Base-by-base conservation (phyloP, 768 basidiomycete species). In the Asterophora parasitica region DNA sequence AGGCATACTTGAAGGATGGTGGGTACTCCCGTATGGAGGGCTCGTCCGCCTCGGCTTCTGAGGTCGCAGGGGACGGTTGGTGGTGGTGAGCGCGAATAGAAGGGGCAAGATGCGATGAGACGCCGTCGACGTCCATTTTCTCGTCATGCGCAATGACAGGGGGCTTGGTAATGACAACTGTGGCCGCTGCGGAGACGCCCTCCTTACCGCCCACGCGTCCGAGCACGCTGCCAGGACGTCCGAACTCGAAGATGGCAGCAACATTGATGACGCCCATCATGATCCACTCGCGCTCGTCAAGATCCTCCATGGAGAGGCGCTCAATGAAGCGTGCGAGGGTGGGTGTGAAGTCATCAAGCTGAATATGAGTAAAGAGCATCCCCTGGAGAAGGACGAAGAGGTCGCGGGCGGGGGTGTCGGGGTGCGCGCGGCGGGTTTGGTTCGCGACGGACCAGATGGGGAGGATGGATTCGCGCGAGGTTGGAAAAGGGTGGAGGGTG, bases 321-420 rank as follows among this genome's bases (percentile, higher is more conserved):
- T 95, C 93, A 31, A 92, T 75, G 62, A 94, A 88, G 15, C 92
- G 85, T 1, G 85, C 86, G 19, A 93, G 78, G 0, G 85, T 85
- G 10, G 83, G 74, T 35, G 78, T 68, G 61, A 98, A 98, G 62
- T 93, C 88, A 63, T 99, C 96, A 20, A 99, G 81, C 54, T 93
- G 79, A 53, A 96, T 92, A 54, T 88, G 85, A 11, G 96, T 98
- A 69, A 97, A 97, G 1, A 99, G 76, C 92, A 97, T 94, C 20
- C 96, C 94, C 50, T 98, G 96, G 0, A 99, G 72, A 9, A 92
- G 79, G 27, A 98, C 81, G 55, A 98, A 99, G 0, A 96, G 75
- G 19, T 93, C 92, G 0, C 85, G 66, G 0, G 75, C 76, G 1
- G 70, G 72, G 4, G 88, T 49, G 54, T 95, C 92, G 2, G 93